Evolutionary conservation across 2,329 filamentous ascomycete genomes (phyloP).

Genomic region (Monosporascus ibericus): DNA sequence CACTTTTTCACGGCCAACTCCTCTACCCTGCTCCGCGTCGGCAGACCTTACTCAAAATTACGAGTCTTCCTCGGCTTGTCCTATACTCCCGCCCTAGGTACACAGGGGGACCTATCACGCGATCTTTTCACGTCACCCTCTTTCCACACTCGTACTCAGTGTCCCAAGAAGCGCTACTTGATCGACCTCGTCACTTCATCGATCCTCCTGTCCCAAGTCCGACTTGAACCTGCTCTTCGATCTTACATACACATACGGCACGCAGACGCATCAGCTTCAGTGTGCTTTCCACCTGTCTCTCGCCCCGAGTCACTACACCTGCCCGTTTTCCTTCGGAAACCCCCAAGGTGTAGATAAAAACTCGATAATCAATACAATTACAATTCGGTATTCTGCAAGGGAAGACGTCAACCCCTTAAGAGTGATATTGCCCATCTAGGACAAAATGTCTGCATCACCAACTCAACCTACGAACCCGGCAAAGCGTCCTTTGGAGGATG

Average conservation of each 20-base stretch:
- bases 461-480: slow-evolving; percentile 60
- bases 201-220: slow-evolving; percentile 21
- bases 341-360: slow-evolving; percentile 79
- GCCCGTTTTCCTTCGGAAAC: slow-evolving; percentile 89
- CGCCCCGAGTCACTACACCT: slow-evolving; percentile 62
- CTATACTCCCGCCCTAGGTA: slow-evolving; percentile 15
- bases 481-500: slow-evolving; percentile 95
- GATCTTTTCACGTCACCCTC: slow-evolving; percentile 17
- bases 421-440: slow-evolving; percentile 29
- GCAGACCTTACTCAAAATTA: slow-evolving; percentile 8
- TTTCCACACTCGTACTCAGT: slow-evolving; percentile 8
- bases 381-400: slow-evolving; percentile 32
- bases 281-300: slow-evolving; percentile 30
- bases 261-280: slow-evolving; percentile 14
- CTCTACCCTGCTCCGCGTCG: slow-evolving; percentile 11
- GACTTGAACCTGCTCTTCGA: slow-evolving; percentile 17
- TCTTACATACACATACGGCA: slow-evolving; percentile 11
- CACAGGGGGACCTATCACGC: slow-evolving; percentile 7
- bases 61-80: slow-evolving; percentile 17
- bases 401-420: slow-evolving; percentile 12
- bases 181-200: slow-evolving; percentile 23
- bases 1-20: slow-evolving; percentile 11
- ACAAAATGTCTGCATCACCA: slow-evolving; percentile 68
- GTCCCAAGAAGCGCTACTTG: slow-evolving; percentile 10
- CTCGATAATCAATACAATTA: slow-evolving; percentile 40